A percentile compares a stretch with the other conserved stretches of the same genome.
Evolutionary conservation across 257 asterid genomes (phyloP).

Genomic region (Solanum virginianum): DNA sequence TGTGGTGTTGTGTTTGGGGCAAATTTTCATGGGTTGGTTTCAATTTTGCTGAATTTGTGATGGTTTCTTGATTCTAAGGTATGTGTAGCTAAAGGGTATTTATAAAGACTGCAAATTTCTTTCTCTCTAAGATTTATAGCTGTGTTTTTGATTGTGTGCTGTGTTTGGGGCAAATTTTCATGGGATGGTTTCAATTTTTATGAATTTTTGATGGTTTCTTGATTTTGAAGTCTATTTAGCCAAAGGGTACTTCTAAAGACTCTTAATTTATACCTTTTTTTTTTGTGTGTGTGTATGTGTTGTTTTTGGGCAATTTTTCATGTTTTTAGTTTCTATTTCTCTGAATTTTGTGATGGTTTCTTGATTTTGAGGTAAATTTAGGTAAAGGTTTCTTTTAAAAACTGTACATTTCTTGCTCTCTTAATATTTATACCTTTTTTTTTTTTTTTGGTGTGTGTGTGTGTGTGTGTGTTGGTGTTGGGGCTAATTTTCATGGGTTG

Average conservation of each 20-base stretch:
- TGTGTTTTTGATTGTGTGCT: neutral
- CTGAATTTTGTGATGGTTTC: neutral
- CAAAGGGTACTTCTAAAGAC: conserved; percentile 42
- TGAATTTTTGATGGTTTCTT: neutral
- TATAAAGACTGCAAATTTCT: neutral
- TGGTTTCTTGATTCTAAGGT: conserved; percentile 14
- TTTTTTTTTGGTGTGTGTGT: neutral
- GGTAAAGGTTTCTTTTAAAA: neutral
- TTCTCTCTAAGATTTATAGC: neutral
- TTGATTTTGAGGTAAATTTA: neutral
- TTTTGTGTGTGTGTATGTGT: neutral
- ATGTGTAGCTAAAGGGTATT: conserved; percentile 55
- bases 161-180: neutral
- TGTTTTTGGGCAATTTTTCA: neutral
- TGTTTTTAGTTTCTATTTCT: neutral
- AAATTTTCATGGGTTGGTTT: neutral
- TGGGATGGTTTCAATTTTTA: neutral
- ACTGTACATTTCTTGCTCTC: neutral
- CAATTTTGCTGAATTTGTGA: neutral
- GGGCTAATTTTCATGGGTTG: neutral
- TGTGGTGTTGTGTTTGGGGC: neutral
- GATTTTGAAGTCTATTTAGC: conserved; percentile 40
- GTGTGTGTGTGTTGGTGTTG: neutral
- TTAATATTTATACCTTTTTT: neutral
- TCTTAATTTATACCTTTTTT: neutral